phyloP scores from a whole-genome alignment of 2,329 filamentous ascomycete species.

The Fusarium goolgardi region DNA sequence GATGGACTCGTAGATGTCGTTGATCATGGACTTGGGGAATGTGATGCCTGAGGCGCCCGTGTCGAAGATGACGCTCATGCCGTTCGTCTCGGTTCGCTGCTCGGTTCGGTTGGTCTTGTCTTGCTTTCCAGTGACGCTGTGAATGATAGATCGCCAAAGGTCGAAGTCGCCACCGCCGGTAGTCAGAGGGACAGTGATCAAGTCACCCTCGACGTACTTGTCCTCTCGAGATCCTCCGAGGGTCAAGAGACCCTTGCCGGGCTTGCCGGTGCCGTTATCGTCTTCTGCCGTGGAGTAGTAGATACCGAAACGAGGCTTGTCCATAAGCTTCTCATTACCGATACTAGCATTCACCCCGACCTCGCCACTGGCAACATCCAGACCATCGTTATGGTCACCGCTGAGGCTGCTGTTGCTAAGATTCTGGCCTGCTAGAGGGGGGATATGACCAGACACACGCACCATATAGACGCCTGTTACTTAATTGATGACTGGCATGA shows the following conservation, averaged over 20 bases:
- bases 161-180: slow-evolving; percentile 35
- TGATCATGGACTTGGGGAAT: slow-evolving; percentile 44
- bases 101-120: slow-evolving; percentile 31
- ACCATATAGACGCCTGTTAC: background rate
- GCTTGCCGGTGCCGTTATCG: background rate
- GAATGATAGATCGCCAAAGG: slow-evolving; percentile 48
- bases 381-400: slow-evolving; percentile 70
- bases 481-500: background rate
- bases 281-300: slow-evolving; percentile 38
- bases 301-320: slow-evolving; percentile 49
- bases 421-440: slow-evolving; percentile 20
- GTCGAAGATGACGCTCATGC: slow-evolving; percentile 48
- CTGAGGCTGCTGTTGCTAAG: slow-evolving; percentile 66
- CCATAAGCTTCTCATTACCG: slow-evolving; percentile 63
- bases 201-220: slow-evolving; percentile 44
- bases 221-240: slow-evolving; percentile 51
- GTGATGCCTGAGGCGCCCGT: slow-evolving; percentile 48
- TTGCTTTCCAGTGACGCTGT: background rate
- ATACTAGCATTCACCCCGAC: slow-evolving; percentile 75
- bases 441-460: too few species aligned
- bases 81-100: background rate
- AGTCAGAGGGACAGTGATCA: slow-evolving; percentile 33
- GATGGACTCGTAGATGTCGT: slow-evolving; percentile 49
- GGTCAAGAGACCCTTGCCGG: slow-evolving; percentile 48
- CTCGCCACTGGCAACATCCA: slow-evolving; percentile 75